phyloP scores from a whole-genome alignment of 106 monocot genomes.

The Acorus gramineus region DNA sequence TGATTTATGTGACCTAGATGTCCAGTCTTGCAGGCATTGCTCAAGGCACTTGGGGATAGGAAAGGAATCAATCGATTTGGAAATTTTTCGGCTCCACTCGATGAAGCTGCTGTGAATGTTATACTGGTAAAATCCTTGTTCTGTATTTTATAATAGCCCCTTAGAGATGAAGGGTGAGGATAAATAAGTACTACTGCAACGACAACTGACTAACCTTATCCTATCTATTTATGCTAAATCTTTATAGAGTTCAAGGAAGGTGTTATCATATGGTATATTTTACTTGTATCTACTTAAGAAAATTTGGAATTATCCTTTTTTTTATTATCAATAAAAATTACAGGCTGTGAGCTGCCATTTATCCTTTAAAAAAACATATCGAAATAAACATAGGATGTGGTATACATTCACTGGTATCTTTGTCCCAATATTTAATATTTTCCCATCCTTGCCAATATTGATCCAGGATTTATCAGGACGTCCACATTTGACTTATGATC shows the following conservation, averaged over 20 bases:
- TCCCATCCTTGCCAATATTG: not conserved
- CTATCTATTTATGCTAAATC: too few relatives aligned
- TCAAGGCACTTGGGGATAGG: constrained; percentile 90
- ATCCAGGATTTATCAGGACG: constrained; percentile 92
- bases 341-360: too few relatives aligned
- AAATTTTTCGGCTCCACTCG: constrained; percentile 85
- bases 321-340: too few relatives aligned
- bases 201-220: too few relatives aligned
- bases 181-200: too few relatives aligned
- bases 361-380: too few relatives aligned
- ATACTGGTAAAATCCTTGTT: constrained; percentile 46
- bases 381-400: too few relatives aligned
- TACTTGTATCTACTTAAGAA: too few relatives aligned
- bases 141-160: not conserved
- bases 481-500: constrained; percentile 71
- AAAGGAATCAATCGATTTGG: constrained; percentile 95
- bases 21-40: constrained; percentile 44
- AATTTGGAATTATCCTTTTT: too few relatives aligned
- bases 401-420: not conserved
- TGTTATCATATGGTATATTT: too few relatives aligned
- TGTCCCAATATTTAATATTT: not conserved
- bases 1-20: too few relatives aligned
- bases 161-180: not conserved
- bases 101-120: constrained; percentile 92
- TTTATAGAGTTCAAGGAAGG: too few relatives aligned